Percentiles rank a stretch among this genome's conserved stretches.
phyloP scores from a whole-genome alignment of 2,329 filamentous ascomycete genomes.

The Cladosporium colombiae region DNA sequence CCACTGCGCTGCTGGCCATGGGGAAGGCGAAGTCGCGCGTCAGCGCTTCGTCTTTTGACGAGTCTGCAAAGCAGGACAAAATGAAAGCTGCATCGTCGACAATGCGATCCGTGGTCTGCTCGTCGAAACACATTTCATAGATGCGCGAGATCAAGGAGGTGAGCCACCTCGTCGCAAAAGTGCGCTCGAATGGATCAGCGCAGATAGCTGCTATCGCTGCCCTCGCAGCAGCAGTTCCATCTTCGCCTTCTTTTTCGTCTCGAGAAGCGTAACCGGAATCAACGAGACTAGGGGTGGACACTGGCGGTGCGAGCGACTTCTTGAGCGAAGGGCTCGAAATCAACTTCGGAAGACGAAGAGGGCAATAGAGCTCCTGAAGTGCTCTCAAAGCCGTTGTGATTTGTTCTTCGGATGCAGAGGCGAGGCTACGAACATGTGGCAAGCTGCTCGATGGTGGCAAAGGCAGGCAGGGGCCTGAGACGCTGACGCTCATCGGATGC shows the following conservation, averaged over 20 bases:
- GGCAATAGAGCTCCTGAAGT: not conserved
- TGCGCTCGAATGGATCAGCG: not conserved
- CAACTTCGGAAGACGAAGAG: not conserved
- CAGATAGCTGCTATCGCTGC: not conserved
- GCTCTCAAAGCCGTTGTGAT: not conserved
- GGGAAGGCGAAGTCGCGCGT: not conserved
- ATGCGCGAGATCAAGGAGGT: not conserved
- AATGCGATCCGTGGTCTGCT: not conserved
- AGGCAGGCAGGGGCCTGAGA: constrained; percentile 9
- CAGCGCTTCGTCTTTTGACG: not conserved
- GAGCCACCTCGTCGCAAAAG: constrained; percentile 2
- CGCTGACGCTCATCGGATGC: not conserved
- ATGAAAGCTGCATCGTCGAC: not conserved
- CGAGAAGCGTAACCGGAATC: constrained; percentile 3
- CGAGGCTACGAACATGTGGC: constrained; percentile 9
- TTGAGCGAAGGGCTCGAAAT: not conserved
- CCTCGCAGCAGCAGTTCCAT: not conserved
- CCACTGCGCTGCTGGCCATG: not conserved
- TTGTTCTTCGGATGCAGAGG: not conserved
- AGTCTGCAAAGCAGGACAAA: not conserved
- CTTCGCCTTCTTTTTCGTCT: not conserved
- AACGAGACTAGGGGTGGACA: not conserved
- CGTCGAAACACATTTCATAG: not conserved
- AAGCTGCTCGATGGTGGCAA: constrained; percentile 10
- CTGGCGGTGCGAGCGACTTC: not conserved